Evolutionary conservation across 371 early-diverging fungal species (phyloP).

Genomic region (Rhizomucor miehei): DNA sequence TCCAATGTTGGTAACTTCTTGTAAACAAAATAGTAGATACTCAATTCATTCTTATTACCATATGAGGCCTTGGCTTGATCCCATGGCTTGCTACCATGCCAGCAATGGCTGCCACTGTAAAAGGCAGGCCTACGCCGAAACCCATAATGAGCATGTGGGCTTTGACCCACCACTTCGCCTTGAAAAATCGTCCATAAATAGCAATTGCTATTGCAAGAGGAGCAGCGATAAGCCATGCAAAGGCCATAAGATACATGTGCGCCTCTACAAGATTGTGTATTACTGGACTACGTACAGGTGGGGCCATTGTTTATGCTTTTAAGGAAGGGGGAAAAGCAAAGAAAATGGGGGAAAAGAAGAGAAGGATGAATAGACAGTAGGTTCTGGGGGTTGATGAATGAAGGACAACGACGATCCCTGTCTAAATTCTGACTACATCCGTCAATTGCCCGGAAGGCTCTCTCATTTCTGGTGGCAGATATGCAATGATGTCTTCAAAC

Average conservation of each 20-base stretch:
- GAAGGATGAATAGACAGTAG: background rate
- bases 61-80: slow-evolving; percentile 22
- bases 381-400: background rate
- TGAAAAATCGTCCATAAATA: slow-evolving; percentile 28
- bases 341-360: slow-evolving; percentile 2
- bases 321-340: slow-evolving; percentile 7
- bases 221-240: slow-evolving; percentile 34
- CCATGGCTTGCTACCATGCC: slow-evolving; percentile 21
- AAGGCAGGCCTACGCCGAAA: slow-evolving; percentile 20
- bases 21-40: no score
- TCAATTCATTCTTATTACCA: no score
- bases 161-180: slow-evolving; percentile 27
- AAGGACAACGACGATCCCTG: slow-evolving; percentile 1
- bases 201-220: slow-evolving; percentile 25
- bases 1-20: background rate
- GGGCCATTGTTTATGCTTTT: slow-evolving; percentile 1
- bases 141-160: slow-evolving; percentile 38
- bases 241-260: slow-evolving; percentile 29
- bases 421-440: slow-evolving; percentile 57
- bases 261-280: slow-evolving; percentile 15
- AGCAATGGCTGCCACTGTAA: slow-evolving; percentile 17
- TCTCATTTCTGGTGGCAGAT: slow-evolving; percentile 78
- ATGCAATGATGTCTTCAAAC: slow-evolving; percentile 69
- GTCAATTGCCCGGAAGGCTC: slow-evolving; percentile 76
- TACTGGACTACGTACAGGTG: background rate